Evolutionary conservation across 2,329 filamentous ascomycete species (phyloP), one percentile per base, ranked within the genome.

Genomic region (Botryosphaeria dothidea): DNA sequence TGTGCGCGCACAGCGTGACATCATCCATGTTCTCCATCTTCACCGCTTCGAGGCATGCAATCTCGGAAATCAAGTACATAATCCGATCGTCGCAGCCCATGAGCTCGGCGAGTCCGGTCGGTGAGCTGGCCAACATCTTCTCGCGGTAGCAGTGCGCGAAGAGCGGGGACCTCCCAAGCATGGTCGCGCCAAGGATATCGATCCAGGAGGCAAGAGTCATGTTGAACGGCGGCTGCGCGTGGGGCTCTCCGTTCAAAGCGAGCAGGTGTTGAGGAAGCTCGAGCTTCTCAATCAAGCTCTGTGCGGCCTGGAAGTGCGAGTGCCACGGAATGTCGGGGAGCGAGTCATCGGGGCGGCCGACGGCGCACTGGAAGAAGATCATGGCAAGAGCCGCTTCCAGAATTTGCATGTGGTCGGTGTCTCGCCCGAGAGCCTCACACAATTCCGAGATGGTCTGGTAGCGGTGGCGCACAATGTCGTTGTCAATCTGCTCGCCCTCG

Each of bases 1-100:
- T 92, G 78, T 97, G 94, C 66, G 90, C 87, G 85, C 93, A 97
- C 49, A 98, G 87, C 58, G 88, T 87, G 69, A 95, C 89, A 73
- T 95, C 90, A 70, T 96, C 91, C 71, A 95, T 92, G 71, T 91
- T 75, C 67, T 78, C 91, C 43, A 84, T 81, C 83, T 95, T 96
- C 68, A 97, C 86, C 3, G 92, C 91, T 77, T 98, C 95, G 62
- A 99, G 88, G 78, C 95, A 98, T 63, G 94, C 92, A 72, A 98
- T 97, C 80, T 99, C 95, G 1, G 93, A 96, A 76, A 99, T 96
- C 72, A 98, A 84, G 78, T 97, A 98, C 93, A 99, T 97, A 79
- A 98, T 91, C 23, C 89, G 88, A 79, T 99, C 95, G 69, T 98
- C 94, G 78, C 95, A 98, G 70, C 95, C 95, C 93, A 98, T 98